phyloP scores from a whole-genome alignment of 148 eudicot species.

The Agrostemma githago region DNA sequence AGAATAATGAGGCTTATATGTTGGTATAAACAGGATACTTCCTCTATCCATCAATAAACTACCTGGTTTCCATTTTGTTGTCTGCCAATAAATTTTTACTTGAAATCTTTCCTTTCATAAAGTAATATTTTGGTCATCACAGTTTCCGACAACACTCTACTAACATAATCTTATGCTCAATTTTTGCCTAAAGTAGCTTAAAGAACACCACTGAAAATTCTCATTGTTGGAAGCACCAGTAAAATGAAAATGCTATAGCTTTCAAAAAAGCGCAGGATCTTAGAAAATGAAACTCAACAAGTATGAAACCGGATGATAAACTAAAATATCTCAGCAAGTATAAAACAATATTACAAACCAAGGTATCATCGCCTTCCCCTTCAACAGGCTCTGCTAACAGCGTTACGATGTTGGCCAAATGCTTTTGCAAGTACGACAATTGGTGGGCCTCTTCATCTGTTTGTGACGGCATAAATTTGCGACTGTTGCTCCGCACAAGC shows the following conservation, averaged over 20 bases:
- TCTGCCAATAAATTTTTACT: not conserved
- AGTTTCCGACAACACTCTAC: not conserved
- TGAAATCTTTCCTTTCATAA: not conserved
- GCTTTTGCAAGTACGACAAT: conserved; percentile 89
- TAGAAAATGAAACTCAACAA: not conserved
- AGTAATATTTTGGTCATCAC: not conserved
- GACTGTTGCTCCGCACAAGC: conserved; percentile 96
- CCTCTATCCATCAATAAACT: not conserved
- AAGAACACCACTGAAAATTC: not conserved
- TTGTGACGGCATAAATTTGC: conserved; percentile 93
- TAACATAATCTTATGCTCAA: not conserved
- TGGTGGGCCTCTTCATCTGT: conserved; percentile 99
- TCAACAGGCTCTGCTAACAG: conserved; percentile 81
- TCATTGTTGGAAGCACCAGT: not conserved
- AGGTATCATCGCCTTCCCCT: conserved; percentile 76
- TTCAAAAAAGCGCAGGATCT: not conserved
- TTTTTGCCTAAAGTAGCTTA: not conserved
- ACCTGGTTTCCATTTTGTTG: not conserved
- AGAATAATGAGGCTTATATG: not conserved
- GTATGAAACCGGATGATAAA: not conserved
- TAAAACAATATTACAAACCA: conserved; percentile 44
- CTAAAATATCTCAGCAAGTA: not conserved
- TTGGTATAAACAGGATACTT: not conserved
- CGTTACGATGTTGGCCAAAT: conserved; percentile 76
- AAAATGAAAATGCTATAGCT: not conserved